A percentile compares a stretch with the other conserved stretches of the same genome.
phyloP scores from a whole-genome alignment of 345 rosid species.

The Isatis tinctoria region DNA sequence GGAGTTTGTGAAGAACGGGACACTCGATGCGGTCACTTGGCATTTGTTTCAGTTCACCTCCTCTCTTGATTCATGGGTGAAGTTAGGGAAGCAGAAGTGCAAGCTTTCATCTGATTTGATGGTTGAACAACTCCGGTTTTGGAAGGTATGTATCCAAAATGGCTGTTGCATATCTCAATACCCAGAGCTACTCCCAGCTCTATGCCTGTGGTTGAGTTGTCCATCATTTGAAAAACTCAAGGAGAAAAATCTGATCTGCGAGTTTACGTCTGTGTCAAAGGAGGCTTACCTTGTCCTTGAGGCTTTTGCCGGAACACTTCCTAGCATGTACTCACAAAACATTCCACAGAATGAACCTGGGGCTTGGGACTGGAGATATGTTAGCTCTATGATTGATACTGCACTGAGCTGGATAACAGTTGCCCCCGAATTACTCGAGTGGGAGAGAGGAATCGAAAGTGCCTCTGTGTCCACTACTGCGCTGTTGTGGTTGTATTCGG shows the following conservation, averaged over 20 bases:
- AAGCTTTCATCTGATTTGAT: conserved; percentile 61
- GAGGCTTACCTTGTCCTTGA: conserved; percentile 75
- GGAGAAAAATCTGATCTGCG: conserved; percentile 51
- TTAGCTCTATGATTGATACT: conserved; percentile 66
- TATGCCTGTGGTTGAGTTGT: conserved; percentile 83
- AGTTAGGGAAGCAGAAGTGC: conserved; percentile 64
- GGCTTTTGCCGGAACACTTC: conserved; percentile 74
- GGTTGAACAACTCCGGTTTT: conserved; percentile 83
- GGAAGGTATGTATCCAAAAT: conserved; percentile 69
- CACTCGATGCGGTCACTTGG: conserved; percentile 56
- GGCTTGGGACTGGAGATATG: conserved; percentile 82
- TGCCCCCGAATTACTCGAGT: conserved; percentile 42
- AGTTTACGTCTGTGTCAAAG: conserved; percentile 60
- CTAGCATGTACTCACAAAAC: conserved; percentile 48
- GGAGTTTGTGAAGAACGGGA: conserved; percentile 50
- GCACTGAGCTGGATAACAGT: conserved; percentile 65
- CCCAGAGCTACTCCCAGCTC: conserved; percentile 66
- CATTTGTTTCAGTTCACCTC: conserved; percentile 59
- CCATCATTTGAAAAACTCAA: conserved; percentile 62
- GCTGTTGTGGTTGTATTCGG: conserved; percentile 68
- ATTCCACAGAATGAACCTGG: conserved; percentile 26
- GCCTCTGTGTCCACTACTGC: conserved; percentile 35
- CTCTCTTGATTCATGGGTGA: conserved; percentile 70
- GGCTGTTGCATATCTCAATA: conserved; percentile 65
- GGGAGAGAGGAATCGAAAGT: conserved; percentile 28